Base-by-base conservation (phyloP, 352 stramenopile genomes). In the Pythium phragmiticola region DNA sequence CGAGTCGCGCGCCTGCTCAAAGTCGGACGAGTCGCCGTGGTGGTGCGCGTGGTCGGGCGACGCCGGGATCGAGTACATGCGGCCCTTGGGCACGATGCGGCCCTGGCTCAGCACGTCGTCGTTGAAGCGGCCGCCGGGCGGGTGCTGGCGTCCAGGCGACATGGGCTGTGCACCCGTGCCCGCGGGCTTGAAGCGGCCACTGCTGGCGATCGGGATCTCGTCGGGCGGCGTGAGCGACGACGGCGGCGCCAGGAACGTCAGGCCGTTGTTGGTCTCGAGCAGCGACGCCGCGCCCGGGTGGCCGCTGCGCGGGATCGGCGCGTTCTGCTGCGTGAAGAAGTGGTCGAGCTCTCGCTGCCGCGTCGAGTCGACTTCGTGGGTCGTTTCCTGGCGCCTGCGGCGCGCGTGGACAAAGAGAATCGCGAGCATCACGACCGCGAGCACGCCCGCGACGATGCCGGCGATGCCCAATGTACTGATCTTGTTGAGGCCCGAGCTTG, bases 341-440 rank as follows among this genome's bases (percentile, higher is more conserved):
- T 56, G 46, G 46, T 62, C 54, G 13, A 68, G 54, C 28, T 68
- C 21, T 19, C 62, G 62, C 34, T 51, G 53, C n/a, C 62, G 62
- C 19, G 54, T 33, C 34, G 74, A 70, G 21, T 56, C 51, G 12
- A 19, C 8, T 26, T 53, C 58, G 34, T 39, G 34, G 2, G 26
- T 28, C 2, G 47, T 48, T 8, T 73, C 64, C 45, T 69, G 64
- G 2, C 74, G 70, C 0, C 65, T 57, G 2, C 65, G 66, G 45
- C 62, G 50, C 13, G 64, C 71, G 51, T 82, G 81, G 41, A 87
- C 76, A 54, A 88, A 87, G 68, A 88, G 76, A 28, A 90, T 63
- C 28, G 76, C 84, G 17, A 68, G 71, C 16, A 84, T 23, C 1
- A 90, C 81, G 9, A 60, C 68, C 2, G 60, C 75, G 19, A 90